These are phyloP conservation scores for Saturnispora gosingensis DNA, from an alignment of 805 yeast genomes.

Conservation along the genomic window DNA sequence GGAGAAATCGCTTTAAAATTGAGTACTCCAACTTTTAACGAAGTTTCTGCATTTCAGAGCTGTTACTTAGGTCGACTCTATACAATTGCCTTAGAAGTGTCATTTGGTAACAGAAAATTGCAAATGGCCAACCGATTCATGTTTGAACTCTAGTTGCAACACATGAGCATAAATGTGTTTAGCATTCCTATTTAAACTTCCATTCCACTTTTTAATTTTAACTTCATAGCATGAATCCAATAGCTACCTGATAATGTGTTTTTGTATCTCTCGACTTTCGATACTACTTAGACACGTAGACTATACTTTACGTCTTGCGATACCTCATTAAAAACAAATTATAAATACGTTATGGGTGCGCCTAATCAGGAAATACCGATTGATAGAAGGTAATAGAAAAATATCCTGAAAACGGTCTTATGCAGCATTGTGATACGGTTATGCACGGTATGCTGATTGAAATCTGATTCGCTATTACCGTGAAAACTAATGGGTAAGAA, in stretches of 20 bases:
- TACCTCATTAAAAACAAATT: no score
- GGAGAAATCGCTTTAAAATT: not conserved
- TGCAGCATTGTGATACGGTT: not conserved
- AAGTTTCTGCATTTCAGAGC: conserved; percentile 8
- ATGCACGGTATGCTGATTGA: not conserved
- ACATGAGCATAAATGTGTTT: not conserved
- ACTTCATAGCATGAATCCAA: no score
- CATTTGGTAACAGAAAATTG: not conserved
- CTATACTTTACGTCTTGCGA: not conserved
- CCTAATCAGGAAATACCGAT: not conserved
- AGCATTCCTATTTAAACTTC: not conserved
- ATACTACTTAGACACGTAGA: no score
- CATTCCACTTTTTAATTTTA: no score
- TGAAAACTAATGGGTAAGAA: no score
- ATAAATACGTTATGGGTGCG: not conserved
- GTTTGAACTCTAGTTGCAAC: not conserved
- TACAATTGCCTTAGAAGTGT: conserved; percentile 4
- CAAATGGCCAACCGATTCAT: not conserved
- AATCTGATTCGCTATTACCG: no score
- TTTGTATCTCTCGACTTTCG: not conserved
- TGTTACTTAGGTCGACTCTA: conserved; percentile 12
- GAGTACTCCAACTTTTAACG: not conserved
- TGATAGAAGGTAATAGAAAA: not conserved
- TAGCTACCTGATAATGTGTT: no score
- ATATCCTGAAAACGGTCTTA: not conserved